These are phyloP conservation scores for Mentha longifolia DNA, from an alignment of 257 asterid genomes.

Conservation along the genomic window DNA sequence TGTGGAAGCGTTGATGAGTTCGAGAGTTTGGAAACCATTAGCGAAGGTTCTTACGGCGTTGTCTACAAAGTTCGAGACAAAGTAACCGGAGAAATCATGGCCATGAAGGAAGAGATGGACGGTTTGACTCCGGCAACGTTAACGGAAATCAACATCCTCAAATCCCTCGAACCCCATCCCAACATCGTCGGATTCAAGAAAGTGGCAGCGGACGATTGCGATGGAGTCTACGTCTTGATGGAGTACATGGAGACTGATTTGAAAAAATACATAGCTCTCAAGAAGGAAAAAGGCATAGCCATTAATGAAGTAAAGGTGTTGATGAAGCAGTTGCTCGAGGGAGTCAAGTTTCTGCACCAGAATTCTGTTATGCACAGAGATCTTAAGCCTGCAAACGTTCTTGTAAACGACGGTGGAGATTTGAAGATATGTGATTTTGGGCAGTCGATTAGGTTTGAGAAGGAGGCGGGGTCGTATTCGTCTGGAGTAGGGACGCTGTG, in stretches of 20 bases:
- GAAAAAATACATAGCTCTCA: not conserved
- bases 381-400: not conserved
- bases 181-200: not conserved
- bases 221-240: not conserved
- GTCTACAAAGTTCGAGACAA: not conserved
- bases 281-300: not conserved
- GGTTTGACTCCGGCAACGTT: not conserved
- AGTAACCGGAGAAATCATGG: not conserved
- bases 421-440: not conserved
- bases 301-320: not conserved
- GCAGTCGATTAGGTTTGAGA: not conserved
- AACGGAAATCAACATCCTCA: not conserved
- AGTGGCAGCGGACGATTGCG: not conserved
- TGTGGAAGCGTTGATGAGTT: not conserved
- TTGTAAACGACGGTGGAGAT: not conserved
- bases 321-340: slow-evolving; percentile 5
- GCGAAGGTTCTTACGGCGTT: not conserved
- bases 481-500: too few relatives aligned
- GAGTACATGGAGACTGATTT: not conserved
- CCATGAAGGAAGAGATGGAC: not conserved
- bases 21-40: not conserved
- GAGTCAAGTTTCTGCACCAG: not conserved
- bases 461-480: not conserved
- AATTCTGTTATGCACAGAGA: not conserved
- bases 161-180: not conserved